Evolutionary conservation across 176 grass and related monocot genomes (phyloP).

Genomic region (Bolboschoenus planiculmis): DNA sequence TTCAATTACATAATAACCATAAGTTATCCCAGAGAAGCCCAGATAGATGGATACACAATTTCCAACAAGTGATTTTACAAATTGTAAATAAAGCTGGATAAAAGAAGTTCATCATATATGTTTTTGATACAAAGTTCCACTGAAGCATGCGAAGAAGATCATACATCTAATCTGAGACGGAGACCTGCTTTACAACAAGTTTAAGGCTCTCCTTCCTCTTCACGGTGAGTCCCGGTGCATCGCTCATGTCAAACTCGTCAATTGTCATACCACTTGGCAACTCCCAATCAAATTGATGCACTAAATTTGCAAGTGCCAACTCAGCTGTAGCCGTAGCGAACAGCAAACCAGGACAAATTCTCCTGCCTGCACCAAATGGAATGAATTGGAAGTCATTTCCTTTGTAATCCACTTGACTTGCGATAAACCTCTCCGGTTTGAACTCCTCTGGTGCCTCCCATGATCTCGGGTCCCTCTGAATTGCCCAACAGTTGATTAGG

Average conservation of each 20-base stretch:
- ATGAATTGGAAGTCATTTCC: conserved; percentile 48
- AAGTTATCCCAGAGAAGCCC: too few relatives aligned
- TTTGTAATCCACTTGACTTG: conserved; percentile 35
- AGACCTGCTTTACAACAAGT: too few relatives aligned
- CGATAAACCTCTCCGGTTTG: conserved; percentile 35
- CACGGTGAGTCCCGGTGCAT: conserved; percentile 22
- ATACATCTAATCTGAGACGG: too few relatives aligned
- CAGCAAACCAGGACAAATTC: conserved; percentile 34
- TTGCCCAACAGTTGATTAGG: conserved; percentile 47
- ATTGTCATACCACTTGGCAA: conserved; percentile 26
- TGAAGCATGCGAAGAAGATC: too few relatives aligned
- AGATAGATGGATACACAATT: too few relatives aligned
- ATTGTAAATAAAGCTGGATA: too few relatives aligned
- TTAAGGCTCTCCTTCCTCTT: conserved; percentile 8
- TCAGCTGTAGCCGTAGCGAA: conserved; percentile 41
- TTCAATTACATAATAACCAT: too few relatives aligned
- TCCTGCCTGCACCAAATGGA: conserved; percentile 41
- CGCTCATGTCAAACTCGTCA: conserved; percentile 38
- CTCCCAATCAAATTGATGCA: conserved; percentile 47
- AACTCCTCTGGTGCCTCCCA: conserved; percentile 49
- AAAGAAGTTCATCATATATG: neutral
- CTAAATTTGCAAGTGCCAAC: conserved; percentile 32
- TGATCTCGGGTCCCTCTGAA: conserved; percentile 29
- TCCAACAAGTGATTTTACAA: too few relatives aligned
- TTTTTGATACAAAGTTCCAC: neutral